Conservation (phyloP, 345 rosid genomes). For the Salix arbutifolia region DNA sequence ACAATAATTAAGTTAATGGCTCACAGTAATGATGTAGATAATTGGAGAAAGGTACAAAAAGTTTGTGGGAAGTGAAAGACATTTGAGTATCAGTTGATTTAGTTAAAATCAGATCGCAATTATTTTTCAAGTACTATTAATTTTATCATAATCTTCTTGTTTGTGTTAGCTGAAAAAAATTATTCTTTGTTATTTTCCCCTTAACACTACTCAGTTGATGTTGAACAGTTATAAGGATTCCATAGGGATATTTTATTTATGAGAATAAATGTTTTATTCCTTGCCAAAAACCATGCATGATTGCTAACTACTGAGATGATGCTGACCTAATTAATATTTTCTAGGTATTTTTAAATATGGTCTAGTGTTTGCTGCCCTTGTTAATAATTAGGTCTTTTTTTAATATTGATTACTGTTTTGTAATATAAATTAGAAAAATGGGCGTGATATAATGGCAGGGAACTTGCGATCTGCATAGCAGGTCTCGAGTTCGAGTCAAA, state of each 20-base stretch:
- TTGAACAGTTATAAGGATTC: slow-evolving; percentile 21
- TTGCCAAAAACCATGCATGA: slow-evolving; percentile 1
- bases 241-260: slow-evolving; percentile 7
- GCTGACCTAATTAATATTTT: slow-evolving; percentile 16
- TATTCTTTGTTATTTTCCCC: slow-evolving; percentile 27
- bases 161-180: slow-evolving; percentile 23
- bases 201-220: slow-evolving; percentile 26
- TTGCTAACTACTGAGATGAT: slow-evolving; percentile 12
- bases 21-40: neutral
- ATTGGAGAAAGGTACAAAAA: neutral
- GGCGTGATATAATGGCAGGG: no score
- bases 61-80: neutral
- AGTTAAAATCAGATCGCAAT: slow-evolving; percentile 18
- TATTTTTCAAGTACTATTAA: slow-evolving; percentile 13
- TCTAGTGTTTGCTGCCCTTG: neutral
- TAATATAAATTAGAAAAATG: fast-evolving
- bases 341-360: neutral
- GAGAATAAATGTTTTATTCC: slow-evolving; percentile 40
- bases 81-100: neutral
- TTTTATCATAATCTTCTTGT: slow-evolving; percentile 35
- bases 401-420: no score
- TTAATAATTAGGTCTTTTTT: neutral
- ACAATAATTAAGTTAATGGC: neutral
- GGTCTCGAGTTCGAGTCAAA: no score
- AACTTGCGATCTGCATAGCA: no score